Evolutionary conservation across 2,329 filamentous ascomycete species (phyloP), one percentile per base, ranked within the genome.

Genomic region (Beauveria sp.): DNA sequence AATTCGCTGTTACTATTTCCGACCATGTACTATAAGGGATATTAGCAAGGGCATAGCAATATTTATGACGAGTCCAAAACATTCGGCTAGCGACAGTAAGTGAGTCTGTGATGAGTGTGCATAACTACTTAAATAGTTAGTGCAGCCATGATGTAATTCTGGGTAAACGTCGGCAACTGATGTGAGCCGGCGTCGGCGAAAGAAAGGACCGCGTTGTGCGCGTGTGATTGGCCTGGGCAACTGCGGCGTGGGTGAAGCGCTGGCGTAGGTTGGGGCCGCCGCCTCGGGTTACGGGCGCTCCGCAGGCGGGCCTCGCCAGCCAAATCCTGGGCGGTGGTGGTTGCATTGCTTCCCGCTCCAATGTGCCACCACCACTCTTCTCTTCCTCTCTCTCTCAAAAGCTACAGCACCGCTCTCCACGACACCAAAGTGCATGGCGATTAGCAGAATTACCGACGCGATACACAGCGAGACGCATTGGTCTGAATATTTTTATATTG

Each of bases 101-200:
- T 12, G 20, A 24, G 34, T 14, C 5, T 8, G 10, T 14, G 28
- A 46, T 46, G 20, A 9, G 10, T 46, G 34, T 38, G 34, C 16
- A 16, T 14, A 16, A 38, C 16, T 5, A 5, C 34, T 14, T 38
- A 26, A 1, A 26, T 26, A 1, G 6, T 5, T 26, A 6, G 34
- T 38, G 34, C 12, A 16, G 34, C 34, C 34, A 60, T 51, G 61
- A 63, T 58, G 55, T 60, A 62, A 52, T 22, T 50, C 16, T 56
- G 55, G 58, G 40, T 62, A 64, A 65, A 52, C 28, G 9, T 60
- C 63, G 64, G 64, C 40, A 34, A 18, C 3, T 30, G 24, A 7
- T 20, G 24, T n/a, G 5, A 22, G 7, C 50, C 52, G 55, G 62
- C 53, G 60, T 65, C 62, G 65, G 60, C 54, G 43, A 61, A 64